Base-by-base conservation (phyloP, 192 early-diverging fungal species). In the Podila minutissima region DNA sequence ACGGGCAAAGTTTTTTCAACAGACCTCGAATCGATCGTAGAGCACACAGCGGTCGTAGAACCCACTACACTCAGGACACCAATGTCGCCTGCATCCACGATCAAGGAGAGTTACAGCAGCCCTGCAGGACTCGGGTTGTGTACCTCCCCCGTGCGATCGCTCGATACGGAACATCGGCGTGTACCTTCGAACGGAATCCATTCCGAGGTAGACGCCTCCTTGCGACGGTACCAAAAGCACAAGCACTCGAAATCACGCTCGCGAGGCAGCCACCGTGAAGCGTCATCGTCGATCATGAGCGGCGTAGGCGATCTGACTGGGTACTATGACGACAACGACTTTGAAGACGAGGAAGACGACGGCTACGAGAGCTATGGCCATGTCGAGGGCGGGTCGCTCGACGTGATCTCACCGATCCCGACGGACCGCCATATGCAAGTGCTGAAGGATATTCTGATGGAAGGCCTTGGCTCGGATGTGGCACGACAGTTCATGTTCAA, bases 401-500 rank as follows among this genome's bases (percentile, higher is more conserved):
- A 75, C 11, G 65, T 74, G 22, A 72, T 83, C 37, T 71, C 81
- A 12, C 67, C 71, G n/a, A 85, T 78, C 51, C 79, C 84, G 22
- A 74, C 84, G 7, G 75, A 82, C 38, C 79, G 79, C 5, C 84
- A 82, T 69, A 67, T 82, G 68, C 69, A 82, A 59, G 75, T 85
- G 4, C 68, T 85, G 33, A 76, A 82, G 33, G 82, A 79, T 60
- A 82, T 85, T 38, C 48, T 85, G 19, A 67, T 74, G 61, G 78
- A 82, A 24, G 72, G 75, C 7, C 35, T 82, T 15, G 83, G 83
- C 0, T 59, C 74, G 7, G 74, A 82, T 38, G 74, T 72, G 51
- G 74, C 81, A 3, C 59, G 72, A 3, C 74, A 72, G 64, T 83
- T 55, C 41, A 75, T 75, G 72, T 82, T 84, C 31, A 82, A 69